These are phyloP conservation scores for Cenchrus purpureus DNA, from an alignment of 176 grass and related monocot genomes.

Conservation along the genomic window DNA sequence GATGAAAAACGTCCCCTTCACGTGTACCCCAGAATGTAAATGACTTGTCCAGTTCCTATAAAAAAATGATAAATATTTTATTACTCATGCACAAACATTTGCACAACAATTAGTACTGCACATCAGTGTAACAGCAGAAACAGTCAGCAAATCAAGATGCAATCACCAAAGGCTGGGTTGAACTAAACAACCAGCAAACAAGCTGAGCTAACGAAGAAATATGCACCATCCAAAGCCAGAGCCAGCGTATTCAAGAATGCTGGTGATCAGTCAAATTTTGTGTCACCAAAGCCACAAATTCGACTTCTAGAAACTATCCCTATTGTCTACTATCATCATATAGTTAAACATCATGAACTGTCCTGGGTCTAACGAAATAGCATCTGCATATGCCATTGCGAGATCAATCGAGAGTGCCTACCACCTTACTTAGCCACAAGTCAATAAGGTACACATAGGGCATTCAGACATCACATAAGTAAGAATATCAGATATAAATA, in stretches of 20 bases:
- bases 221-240: constrained; percentile 9
- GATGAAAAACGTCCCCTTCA: constrained; percentile 82
- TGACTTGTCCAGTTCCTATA: constrained; percentile 76
- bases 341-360: not conserved
- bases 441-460: constrained; percentile 22
- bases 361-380: constrained; percentile 1
- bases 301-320: not conserved
- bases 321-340: not conserved
- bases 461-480: constrained; percentile 14
- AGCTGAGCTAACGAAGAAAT: not conserved
- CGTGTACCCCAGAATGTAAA: constrained; percentile 90
- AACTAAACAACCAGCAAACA: constrained; percentile 13
- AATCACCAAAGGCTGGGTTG: not conserved
- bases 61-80: constrained; percentile 31
- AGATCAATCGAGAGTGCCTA: constrained; percentile 10
- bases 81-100: constrained; percentile 28
- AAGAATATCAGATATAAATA: not conserved
- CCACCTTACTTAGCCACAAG: constrained; percentile 18
- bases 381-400: constrained; percentile 13
- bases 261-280: constrained; percentile 14
- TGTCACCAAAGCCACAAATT: constrained; percentile 11
- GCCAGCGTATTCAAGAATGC: not conserved
- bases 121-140: constrained; percentile 12
- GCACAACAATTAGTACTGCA: not conserved
- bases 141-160: constrained; percentile 8